Evolutionary conservation across 176 grass and related monocot genomes (phyloP).

Genomic region (Dendrocalamus sinicus): DNA sequence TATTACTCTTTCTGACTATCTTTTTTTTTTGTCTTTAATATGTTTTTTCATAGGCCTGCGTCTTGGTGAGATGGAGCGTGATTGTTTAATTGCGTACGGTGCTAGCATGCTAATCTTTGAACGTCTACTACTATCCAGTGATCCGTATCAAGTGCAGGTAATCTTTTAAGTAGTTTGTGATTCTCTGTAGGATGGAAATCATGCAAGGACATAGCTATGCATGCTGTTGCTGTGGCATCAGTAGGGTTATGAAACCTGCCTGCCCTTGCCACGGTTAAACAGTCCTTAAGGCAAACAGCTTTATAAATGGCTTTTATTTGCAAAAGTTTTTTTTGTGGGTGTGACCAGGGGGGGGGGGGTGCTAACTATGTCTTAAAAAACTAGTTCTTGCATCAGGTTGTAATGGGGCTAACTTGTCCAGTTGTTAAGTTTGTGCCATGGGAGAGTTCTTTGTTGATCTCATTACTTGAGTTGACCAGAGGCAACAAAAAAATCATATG

Average conservation of each 20-base stretch:
- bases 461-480: background rate
- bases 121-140: constrained; percentile 93
- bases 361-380: too few species aligned
- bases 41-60: constrained; percentile 61
- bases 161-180: constrained; percentile 25
- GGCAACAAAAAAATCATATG: background rate
- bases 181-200: constrained; percentile 10
- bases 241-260: background rate
- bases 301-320: background rate
- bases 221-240: constrained; percentile 11
- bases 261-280: background rate
- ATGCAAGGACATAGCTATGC: background rate
- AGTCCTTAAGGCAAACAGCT: background rate
- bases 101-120: constrained; percentile 98
- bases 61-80: constrained; percentile 98
- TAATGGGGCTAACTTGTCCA: too few species aligned
- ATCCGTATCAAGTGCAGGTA: constrained; percentile 98
- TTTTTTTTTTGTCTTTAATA: background rate
- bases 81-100: constrained; percentile 95
- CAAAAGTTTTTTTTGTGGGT: too few species aligned
- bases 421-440: background rate
- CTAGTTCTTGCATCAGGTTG: too few species aligned
- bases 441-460: background rate
- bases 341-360: too few species aligned
- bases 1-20: constrained; percentile 24